Evolutionary conservation across 2,329 filamentous ascomycete genomes (phyloP), one percentile per base, ranked within the genome.

Genomic region (Exophiala sp.): DNA sequence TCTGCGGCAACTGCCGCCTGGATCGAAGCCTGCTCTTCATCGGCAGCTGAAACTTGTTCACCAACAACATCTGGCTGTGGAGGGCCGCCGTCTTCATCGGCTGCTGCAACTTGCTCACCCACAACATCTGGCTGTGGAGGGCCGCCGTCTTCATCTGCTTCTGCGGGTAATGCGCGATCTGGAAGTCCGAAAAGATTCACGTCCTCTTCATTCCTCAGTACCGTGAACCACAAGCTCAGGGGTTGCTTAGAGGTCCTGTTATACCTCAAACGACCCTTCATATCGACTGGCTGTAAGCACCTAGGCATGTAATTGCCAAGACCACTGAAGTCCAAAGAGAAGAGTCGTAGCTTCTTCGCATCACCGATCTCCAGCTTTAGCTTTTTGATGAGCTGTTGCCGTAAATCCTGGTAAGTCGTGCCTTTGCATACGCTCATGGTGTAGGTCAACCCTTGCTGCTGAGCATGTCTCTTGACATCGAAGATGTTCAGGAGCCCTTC

Each of bases 401-500:
- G 54, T 16, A 65, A 29, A 2, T 60, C 58, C 32, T 57, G 40
- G 18, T 54, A 58, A 16, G 58, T 61, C 11, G 54, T 45, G 6
- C 32, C 34, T 33, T 21, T 46, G 9, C 57, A 43, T 12, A 52
- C 40, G 14, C 20, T 47, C 24, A 48, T 34, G 3, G 36, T 35
- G 24, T 57, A 47, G 34, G 42, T 54, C 24, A 38, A 12, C 16
- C 55, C 55, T 32, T 55, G 47, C 24, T 61, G 54, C 29, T 55
- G 36, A 10, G 50, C 49, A 24, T 57, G 59, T 16, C 41, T 57
- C 47, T 54, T 75, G 63, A 62, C 72, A 69, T 55, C 75, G 71
- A n/a, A 69, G 65, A 57, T 49, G 40, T 76, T 71, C 42, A 75
- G 72, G 3, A 75, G 62, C 46, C 71, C 73, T 47, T 60, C 56